Base-by-base conservation (phyloP, 2,329 filamentous ascomycete genomes). In the Fusarium sterilihyphosum region DNA sequence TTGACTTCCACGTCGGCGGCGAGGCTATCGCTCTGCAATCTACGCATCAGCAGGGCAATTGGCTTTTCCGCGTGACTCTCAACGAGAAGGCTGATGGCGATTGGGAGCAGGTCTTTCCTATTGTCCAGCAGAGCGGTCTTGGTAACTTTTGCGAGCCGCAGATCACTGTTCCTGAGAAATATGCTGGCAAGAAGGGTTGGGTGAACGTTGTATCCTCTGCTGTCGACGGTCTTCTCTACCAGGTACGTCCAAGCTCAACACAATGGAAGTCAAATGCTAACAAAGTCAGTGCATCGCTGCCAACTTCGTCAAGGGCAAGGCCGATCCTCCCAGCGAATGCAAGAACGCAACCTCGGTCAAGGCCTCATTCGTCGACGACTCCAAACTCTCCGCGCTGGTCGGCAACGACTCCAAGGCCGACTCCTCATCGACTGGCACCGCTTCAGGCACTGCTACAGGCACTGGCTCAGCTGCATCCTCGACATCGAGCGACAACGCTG, bases 1-100 rank as follows among this genome's bases (percentile, higher is more conserved):
- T 84, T 60, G 86, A 89, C 74, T 91, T 91, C 80, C 86, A 90
- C 78, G 87, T 91, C 67, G 88, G 82, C 74, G 89, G 89, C 74
- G 87, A 90, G 73, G 82, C 86, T 65, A 82, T 91, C 40, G 83
- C 84, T 67, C 77, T 87, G 57, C 81, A 80, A 13, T 83, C 86
- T 13, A 85, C 84, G 7, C 90, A 92, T 77, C 83, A 87, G 8
- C 84, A 88, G 78, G 82, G 84, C 73, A 88, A 83, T 62, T 91
- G 86, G 86, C 84, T 91, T 22, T 88, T 89, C 83, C 89, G 90
- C 70, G 87, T 85, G 71, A 91, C 88, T 18, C 82, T 86, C 26
- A 88, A 89, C 75, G 75, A 82, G 54, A 83, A 83, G 17, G 86
- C 84, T 49, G 77, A 78, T 50, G 81, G 82, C 26, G 86, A 86